Percentiles rank a stretch among this genome's conserved stretches.
Evolutionary conservation across 495 filamentous ascomycete genomes (phyloP).

Genomic region (Tuber indicum): DNA sequence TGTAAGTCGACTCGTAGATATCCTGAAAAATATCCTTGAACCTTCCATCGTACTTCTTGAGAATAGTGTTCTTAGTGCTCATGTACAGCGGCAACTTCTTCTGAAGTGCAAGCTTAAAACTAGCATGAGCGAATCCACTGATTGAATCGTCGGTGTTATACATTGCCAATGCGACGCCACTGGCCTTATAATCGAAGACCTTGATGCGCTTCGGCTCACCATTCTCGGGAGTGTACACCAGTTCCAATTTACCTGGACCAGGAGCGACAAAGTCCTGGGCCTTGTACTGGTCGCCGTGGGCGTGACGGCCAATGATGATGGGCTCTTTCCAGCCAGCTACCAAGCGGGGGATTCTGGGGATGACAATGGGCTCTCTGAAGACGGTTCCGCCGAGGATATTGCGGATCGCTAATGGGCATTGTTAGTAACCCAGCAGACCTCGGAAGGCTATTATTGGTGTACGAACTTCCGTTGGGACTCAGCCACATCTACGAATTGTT

Average conservation of each 20-base stretch:
- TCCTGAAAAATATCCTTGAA: slow-evolving; percentile 99
- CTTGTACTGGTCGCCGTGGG: slow-evolving; percentile 97
- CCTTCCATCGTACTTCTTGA: slow-evolving; percentile 95
- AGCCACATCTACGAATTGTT: slow-evolving; percentile 71
- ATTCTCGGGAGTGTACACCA: slow-evolving; percentile 82
- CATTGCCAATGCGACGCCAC: slow-evolving; percentile 84
- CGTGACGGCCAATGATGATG: slow-evolving; percentile 97
- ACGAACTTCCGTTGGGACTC: slow-evolving; percentile 77
- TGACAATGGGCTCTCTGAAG: slow-evolving; percentile 97
- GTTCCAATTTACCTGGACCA: slow-evolving; percentile 77
- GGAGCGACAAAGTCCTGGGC: slow-evolving; percentile 80
- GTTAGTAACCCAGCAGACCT: neutral
- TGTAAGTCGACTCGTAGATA: slow-evolving; percentile 81
- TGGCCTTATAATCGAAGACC: slow-evolving; percentile 83
- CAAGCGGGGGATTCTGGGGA: slow-evolving; percentile 80
- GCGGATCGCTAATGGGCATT: slow-evolving; percentile 57
- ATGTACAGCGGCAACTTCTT: slow-evolving; percentile 89
- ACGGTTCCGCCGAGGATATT: slow-evolving; percentile 93
- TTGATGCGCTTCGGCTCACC: slow-evolving; percentile 79
- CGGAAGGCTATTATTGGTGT: neutral
- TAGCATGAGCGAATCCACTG: slow-evolving; percentile 84
- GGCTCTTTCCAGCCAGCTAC: slow-evolving; percentile 96
- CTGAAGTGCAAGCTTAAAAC: slow-evolving; percentile 85
- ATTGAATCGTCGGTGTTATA: slow-evolving; percentile 98
- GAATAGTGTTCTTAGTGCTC: slow-evolving; percentile 99